Evolutionary conservation across 1,139 yeast genomes (phyloP).

Genomic region (Arxiozyma telluris): DNA sequence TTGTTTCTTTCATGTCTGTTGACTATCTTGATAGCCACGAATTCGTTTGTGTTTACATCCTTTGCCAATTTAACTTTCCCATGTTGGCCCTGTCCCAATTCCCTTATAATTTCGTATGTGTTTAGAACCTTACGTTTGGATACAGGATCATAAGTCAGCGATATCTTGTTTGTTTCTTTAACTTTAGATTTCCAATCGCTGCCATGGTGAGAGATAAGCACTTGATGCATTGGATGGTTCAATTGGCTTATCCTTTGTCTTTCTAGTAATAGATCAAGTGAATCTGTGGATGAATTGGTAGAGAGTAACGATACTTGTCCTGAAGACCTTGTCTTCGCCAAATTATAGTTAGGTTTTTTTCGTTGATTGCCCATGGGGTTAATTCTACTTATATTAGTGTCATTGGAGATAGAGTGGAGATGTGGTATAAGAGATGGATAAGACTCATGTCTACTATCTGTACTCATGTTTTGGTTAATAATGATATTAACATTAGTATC

Average conservation of each 20-base stretch:
- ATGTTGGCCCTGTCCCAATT: constrained; percentile 93
- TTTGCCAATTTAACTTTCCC: constrained; percentile 92
- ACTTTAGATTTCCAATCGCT: constrained; percentile 34
- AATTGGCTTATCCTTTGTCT: constrained; percentile 33
- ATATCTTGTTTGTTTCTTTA: constrained; percentile 76
- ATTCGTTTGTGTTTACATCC: constrained; percentile 57
- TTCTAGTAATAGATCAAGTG: constrained; percentile 33
- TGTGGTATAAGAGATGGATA: neutral
- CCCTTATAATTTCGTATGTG: constrained; percentile 79
- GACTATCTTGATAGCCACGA: constrained; percentile 89
- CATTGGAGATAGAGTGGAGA: neutral
- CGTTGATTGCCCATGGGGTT: neutral
- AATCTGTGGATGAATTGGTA: constrained; percentile 33
- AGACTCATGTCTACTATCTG: neutral
- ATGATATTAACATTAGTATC: neutral
- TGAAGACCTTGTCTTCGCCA: constrained; percentile 2
- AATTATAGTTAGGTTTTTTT: neutral
- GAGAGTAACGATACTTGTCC: constrained; percentile 3
- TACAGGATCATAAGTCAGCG: constrained; percentile 81
- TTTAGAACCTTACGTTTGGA: constrained; percentile 77
- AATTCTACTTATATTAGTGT: neutral
- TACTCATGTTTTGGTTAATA: neutral
- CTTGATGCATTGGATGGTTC: constrained; percentile 35
- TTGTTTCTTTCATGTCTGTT: constrained; percentile 50
- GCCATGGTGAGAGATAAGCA: constrained; percentile 23